Conservation (phyloP, 2,329 filamentous ascomycete genomes). For the Bertia moriformis region DNA sequence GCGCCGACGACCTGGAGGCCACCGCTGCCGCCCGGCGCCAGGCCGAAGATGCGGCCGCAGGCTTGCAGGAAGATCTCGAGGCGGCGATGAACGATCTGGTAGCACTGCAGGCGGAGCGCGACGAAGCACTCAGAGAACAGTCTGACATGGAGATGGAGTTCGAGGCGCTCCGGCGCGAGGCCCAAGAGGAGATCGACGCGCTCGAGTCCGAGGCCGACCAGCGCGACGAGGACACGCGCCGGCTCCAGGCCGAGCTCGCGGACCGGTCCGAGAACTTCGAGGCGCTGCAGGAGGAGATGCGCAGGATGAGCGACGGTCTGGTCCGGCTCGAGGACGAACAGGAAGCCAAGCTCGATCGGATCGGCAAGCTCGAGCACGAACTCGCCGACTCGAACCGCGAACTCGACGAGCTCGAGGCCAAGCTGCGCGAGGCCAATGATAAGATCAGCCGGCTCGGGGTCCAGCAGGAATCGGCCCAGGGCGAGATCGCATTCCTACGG, state of each 20-base stretch:
- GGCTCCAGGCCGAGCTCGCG: slow-evolving; percentile 56
- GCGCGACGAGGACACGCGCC: slow-evolving; percentile 55
- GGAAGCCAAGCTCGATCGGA: slow-evolving; percentile 61
- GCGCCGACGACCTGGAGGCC: slow-evolving; percentile 65
- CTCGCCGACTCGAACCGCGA: slow-evolving; percentile 74
- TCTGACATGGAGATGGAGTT: slow-evolving; percentile 45
- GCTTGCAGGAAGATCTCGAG: slow-evolving; percentile 70
- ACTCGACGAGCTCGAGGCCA: slow-evolving; percentile 71
- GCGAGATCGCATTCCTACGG: slow-evolving; percentile 83
- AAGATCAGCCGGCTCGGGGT: slow-evolving; percentile 80
- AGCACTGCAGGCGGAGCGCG: slow-evolving; percentile 66
- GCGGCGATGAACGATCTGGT: slow-evolving; percentile 67
- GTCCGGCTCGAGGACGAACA: slow-evolving; percentile 82
- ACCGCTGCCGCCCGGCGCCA: slow-evolving; percentile 49
- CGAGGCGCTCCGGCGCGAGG: slow-evolving; percentile 43
- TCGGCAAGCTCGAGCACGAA: slow-evolving; percentile 71
- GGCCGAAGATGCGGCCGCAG: slow-evolving; percentile 38
- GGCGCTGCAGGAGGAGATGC: slow-evolving; percentile 86
- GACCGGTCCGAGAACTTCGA: slow-evolving; percentile 76
- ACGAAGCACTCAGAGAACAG: slow-evolving; percentile 64
- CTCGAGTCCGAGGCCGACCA: slow-evolving; percentile 61
- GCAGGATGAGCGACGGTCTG: slow-evolving; percentile 74
- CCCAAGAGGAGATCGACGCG: slow-evolving; percentile 50
- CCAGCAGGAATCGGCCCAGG: slow-evolving; percentile 81
- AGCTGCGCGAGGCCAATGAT: slow-evolving; percentile 68